Evolutionary conservation across 768 basidiomycete genomes (phyloP).

Genomic region (Auriculariales sp.): DNA sequence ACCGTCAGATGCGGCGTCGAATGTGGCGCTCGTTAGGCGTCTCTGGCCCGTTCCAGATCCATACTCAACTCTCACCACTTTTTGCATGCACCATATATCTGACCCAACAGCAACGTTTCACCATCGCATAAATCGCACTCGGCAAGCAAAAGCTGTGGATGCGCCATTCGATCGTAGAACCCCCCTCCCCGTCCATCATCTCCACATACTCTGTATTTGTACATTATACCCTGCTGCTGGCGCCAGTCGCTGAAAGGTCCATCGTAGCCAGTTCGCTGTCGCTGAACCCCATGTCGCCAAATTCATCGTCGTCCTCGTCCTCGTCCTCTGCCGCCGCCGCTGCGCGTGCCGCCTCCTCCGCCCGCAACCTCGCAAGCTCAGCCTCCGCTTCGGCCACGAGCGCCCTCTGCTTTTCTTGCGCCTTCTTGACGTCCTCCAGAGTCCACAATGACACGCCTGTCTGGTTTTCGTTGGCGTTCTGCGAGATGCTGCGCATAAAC

Average conservation of each 20-base stretch:
- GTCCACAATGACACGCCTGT: slow-evolving; percentile 94
- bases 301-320: slow-evolving; percentile 38
- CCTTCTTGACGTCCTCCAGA: slow-evolving; percentile 76
- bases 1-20: slow-evolving; percentile 7
- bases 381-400: slow-evolving; percentile 34
- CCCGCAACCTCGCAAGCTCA: slow-evolving; percentile 8
- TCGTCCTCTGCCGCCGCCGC: slow-evolving; percentile 16
- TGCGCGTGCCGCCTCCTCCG: slow-evolving; percentile 6
- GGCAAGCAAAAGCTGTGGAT: too few relatives aligned
- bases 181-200: too few relatives aligned
- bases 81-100: not conserved
- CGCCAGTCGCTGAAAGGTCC: slow-evolving; percentile 21
- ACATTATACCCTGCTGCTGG: not conserved
- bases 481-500: slow-evolving; percentile 98
- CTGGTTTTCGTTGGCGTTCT: slow-evolving; percentile 91
- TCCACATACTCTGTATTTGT: too few relatives aligned
- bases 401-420: slow-evolving; percentile 68
- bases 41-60: slow-evolving; percentile 20
- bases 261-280: slow-evolving; percentile 48
- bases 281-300: slow-evolving; percentile 46
- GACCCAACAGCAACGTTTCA: not conserved
- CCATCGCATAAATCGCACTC: slow-evolving; percentile 5
- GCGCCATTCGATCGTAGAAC: too few relatives aligned
- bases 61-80: slow-evolving; percentile 22
- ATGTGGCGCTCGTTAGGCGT: slow-evolving; percentile 9